Conservation (phyloP, 2,329 filamentous ascomycete genomes). For the Aphanocladium album region DNA sequence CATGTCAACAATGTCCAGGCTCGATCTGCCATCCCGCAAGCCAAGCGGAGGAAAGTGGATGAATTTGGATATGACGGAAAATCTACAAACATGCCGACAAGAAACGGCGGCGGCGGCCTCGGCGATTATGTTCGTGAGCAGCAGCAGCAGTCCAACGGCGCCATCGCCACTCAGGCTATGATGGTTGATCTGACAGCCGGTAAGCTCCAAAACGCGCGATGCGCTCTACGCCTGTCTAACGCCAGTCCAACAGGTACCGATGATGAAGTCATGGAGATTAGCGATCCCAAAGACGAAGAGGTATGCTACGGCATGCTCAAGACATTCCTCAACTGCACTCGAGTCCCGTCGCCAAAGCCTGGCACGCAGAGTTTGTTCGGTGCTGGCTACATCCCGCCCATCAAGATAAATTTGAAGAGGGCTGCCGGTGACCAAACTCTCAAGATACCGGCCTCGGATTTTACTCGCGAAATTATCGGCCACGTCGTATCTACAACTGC, state of each 20-base stretch:
- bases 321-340: constrained; percentile 59
- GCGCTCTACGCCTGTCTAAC: constrained; percentile 1
- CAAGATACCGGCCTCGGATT: constrained; percentile 69
- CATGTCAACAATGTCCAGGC: constrained; percentile 69
- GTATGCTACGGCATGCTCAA: constrained; percentile 80
- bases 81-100: constrained; percentile 25
- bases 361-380: constrained; percentile 54
- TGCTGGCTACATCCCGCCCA: constrained; percentile 61
- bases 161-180: constrained; percentile 28
- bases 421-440: constrained; percentile 49
- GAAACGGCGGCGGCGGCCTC: constrained; percentile 51
- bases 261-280: constrained; percentile 52
- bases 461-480: constrained; percentile 67
- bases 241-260: constrained; percentile 35
- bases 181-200: constrained; percentile 57
- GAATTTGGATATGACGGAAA: constrained; percentile 39
- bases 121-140: constrained; percentile 63
- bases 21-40: constrained; percentile 52
- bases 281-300: constrained; percentile 60
- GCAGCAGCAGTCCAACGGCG: constrained; percentile 37
- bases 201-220: constrained; percentile 29
- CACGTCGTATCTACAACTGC: constrained; percentile 66
- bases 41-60: constrained; percentile 61
- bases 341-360: constrained; percentile 65
- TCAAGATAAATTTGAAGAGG: constrained; percentile 67